Evolutionary conservation across 2,329 filamentous ascomycete genomes (phyloP), one percentile per base, ranked within the genome.

Genomic region (Hymenoscyphus fructigenus): DNA sequence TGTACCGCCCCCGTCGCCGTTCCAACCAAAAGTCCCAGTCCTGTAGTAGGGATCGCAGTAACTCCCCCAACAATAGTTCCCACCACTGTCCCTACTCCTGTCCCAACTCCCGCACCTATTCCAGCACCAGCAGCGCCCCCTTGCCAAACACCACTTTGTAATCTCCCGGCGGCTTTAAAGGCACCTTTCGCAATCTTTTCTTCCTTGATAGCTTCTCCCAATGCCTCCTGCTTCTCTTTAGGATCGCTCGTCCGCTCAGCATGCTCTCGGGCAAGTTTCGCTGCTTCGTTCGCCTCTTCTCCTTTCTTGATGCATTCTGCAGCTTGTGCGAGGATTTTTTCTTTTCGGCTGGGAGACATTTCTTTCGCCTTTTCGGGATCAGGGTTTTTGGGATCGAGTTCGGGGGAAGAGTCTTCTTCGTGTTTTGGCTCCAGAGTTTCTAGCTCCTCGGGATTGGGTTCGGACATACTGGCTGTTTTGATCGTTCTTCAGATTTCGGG

Each of bases 111-210:
- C 23, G 69, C 69, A 0, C 71, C 71, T 17, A 71, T 70, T 2
- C 69, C 69, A 26, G 67, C 68, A 7, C 69, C 69, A 1, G 59
- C 61, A 0, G 66, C 67, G 1, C 68, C 71, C 2, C 71, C 71
- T 61, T 73, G 71, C 71, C 70, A 73, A 23, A 70, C 67, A 1
- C 71, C 71, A 59, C 69, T 71, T 47, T 73, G 71, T 28, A 73
- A 32, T 34, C 70, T 61, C 72, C 84, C 85, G 36, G 91, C 91
- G 62, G 91, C 89, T 68, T 87, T 83, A 76, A 85, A 84, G 68
- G 90, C 91, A 59, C 88, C 91, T 12, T 58, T 59, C 1, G 68
- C 65, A 5, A 61, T 66, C 36, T 69, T 69, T 17, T 70, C 68
- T 7, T 67, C 36, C 36, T 69, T 69, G 12, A 53, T 29, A 6